Evolutionary conservation across 805 yeast genomes (phyloP).

Genomic region (Candida nanaspora): DNA sequence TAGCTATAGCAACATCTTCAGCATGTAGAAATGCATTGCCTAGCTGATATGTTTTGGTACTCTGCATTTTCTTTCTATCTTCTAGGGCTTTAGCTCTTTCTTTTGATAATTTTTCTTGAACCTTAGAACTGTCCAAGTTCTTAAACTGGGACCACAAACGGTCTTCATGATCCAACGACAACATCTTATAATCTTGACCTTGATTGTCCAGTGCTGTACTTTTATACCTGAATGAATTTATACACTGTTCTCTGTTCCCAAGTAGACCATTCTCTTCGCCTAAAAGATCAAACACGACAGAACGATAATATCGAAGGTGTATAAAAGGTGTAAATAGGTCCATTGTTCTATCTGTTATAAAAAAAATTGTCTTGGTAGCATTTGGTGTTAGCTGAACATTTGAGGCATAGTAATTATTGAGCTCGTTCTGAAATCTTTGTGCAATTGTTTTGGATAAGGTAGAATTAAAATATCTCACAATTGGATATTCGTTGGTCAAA

Average conservation of each 20-base stretch:
- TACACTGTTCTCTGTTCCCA: conserved; percentile 14
- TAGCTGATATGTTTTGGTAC: conserved; percentile 16
- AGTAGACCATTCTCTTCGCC: conserved; percentile 19
- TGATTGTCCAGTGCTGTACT: conserved; percentile 1
- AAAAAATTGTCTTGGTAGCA: conserved; percentile 44
- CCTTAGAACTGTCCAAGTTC: conserved; percentile 7
- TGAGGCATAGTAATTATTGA: conserved; percentile 70
- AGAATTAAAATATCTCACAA: conserved; percentile 64
- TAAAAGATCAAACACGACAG: conserved; percentile 74
- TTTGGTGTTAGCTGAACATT: conserved; percentile 60
- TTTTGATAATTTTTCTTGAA: background rate
- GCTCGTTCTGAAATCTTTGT: conserved; percentile 53
- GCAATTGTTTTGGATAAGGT: conserved; percentile 54
- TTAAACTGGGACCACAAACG: conserved; percentile 17
- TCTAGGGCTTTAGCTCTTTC: background rate
- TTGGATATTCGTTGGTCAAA: conserved; percentile 81
- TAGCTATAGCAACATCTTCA: conserved; percentile 15
- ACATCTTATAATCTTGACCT: background rate
- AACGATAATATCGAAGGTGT: conserved; percentile 88
- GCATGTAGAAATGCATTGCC: conserved; percentile 22
- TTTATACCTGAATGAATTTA: background rate
- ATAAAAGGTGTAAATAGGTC: conserved; percentile 79
- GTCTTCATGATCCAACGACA: conserved; percentile 10
- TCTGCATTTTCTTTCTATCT: background rate
- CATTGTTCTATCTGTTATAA: conserved; percentile 76